Evolutionary conservation across 345 rosid species (phyloP), one percentile per base, ranked within the genome.

Genomic region (Hevea brasiliensis): DNA sequence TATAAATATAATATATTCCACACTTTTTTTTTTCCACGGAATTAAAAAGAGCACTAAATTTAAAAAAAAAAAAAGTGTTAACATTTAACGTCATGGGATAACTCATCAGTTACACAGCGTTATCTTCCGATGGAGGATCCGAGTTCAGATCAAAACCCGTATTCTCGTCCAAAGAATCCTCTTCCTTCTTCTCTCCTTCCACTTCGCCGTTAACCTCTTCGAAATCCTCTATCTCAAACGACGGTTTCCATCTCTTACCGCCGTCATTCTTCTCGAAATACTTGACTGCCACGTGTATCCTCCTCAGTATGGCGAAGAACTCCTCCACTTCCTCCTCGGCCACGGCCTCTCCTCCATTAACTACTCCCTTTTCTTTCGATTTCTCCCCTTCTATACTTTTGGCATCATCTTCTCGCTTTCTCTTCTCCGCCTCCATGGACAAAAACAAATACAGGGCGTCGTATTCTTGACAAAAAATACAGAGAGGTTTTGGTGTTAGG

Each of bases 81-180:
- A n/a, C n/a, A n/a, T n/a, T n/a, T n/a, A n/a, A n/a, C n/a, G n/a
- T n/a, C n/a, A n/a, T n/a, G n/a, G n/a, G n/a, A 32, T 4, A 32
- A 32, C 2, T 4, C 37, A 2, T 24, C 5, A 15, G 1, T n/a
- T 40, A 40, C 41, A 42, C 53, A 42, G 68, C n/a, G 7, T 55
- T 23, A 18, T 54, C 47, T 4, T 45, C 27, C 27, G 32, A 55
- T 10, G 51, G 56, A 42, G 77, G 83, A 72, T 76, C 77, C 68
- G 60, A 50, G 20, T 80, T 80, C 35, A 80, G 72, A 73, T 80
- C 83, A 37, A 80, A 67, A 58, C 75, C 72, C 47, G 59, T 69
- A 61, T 32, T 41, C 57, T 29, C 20, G 24, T 32, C 29, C 0
- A 56, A 6, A 8, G 12, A 57, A 45, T 6, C 44, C 45, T 61